Evolutionary conservation across 2,329 filamentous ascomycete genomes (phyloP).

Genomic region (Ophiostoma novo-ulmi): DNA sequence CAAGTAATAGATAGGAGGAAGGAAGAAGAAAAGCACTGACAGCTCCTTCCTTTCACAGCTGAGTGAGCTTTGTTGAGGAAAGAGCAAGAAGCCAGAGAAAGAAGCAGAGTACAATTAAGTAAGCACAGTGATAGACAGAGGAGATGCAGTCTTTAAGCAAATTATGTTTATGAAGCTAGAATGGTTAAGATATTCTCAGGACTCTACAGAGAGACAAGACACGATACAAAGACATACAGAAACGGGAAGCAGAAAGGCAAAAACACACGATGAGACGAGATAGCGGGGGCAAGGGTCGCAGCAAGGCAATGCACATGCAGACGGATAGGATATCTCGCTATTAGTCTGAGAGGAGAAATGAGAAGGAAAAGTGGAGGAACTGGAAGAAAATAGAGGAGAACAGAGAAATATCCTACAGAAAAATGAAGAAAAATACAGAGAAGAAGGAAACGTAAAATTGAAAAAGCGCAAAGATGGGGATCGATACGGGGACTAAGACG

Average conservation of each 20-base stretch:
- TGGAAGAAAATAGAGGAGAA: neutral
- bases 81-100: neutral
- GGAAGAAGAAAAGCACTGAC: neutral
- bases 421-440: neutral
- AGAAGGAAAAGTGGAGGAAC: neutral
- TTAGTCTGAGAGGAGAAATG: neutral
- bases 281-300: constrained; percentile 1
- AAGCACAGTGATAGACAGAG: neutral
- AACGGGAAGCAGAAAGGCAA: neutral
- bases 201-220: too few species aligned
- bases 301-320: constrained; percentile 2
- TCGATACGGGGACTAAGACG: constrained; percentile 6
- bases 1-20: neutral
- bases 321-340: neutral
- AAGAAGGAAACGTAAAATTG: neutral
- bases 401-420: neutral
- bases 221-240: neutral
- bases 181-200: too few species aligned
- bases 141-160: too few species aligned
- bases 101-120: neutral
- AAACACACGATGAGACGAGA: neutral
- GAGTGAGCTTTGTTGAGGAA: neutral
- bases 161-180: too few species aligned
- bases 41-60: neutral
- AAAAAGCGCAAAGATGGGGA: constrained; percentile 3